These are phyloP conservation scores for Phytophthora pseudosyringae DNA, from an alignment of 352 stramenopile species.

Conservation along the genomic window DNA sequence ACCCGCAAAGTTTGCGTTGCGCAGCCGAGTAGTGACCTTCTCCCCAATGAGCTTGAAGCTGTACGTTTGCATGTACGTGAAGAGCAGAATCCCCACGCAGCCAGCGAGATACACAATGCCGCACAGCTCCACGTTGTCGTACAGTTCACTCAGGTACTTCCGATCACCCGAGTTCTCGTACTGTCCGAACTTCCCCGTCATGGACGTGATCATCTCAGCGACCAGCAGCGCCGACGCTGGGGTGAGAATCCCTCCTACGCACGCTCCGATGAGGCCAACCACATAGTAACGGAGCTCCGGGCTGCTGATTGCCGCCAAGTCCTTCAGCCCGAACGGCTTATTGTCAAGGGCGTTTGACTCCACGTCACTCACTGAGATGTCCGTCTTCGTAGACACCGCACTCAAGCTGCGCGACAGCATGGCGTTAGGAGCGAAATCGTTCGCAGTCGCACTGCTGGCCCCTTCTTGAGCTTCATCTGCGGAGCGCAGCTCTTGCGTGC, in stretches of 20 bases:
- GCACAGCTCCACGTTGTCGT: slow-evolving; percentile 40
- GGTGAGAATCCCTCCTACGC: no score
- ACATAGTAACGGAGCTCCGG: no score
- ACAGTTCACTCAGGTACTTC: slow-evolving; percentile 36
- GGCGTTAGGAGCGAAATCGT: no score
- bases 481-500: no score
- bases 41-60: slow-evolving; percentile 61
- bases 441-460: no score
- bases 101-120: slow-evolving; percentile 40
- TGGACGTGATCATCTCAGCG: slow-evolving; percentile 54
- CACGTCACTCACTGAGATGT: no score
- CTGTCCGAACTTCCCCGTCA: slow-evolving; percentile 50
- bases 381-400: slow-evolving; percentile 18
- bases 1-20: slow-evolving; percentile 51
- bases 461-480: no score
- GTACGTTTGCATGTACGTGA: slow-evolving; percentile 52
- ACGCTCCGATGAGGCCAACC: no score
- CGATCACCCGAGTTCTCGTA: slow-evolving; percentile 39
- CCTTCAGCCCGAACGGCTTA: no score
- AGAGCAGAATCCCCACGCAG: slow-evolving; percentile 31
- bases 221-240: slow-evolving; percentile 46
- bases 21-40: slow-evolving; percentile 44
- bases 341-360: no score
- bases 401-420: slow-evolving; percentile 27
- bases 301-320: no score